Evolutionary conservation across 192 early-diverging fungal genomes (phyloP).

Genomic region (Coemansia sp.): DNA sequence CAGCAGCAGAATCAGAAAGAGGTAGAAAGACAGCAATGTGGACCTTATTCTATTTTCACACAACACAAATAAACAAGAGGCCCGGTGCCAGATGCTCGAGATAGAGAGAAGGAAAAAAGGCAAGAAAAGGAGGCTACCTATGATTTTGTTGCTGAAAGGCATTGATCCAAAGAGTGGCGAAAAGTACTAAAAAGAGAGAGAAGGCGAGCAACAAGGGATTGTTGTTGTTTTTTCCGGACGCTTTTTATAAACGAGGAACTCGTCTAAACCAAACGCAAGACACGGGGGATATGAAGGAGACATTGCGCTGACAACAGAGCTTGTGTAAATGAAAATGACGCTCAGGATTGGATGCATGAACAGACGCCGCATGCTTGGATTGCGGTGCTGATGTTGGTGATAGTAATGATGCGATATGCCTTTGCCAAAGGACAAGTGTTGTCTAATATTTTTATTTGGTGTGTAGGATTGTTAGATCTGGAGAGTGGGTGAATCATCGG

Average conservation of each 20-base stretch:
- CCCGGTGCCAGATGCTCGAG: slow-evolving; percentile 1
- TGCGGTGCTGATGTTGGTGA: neutral
- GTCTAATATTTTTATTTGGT: neutral
- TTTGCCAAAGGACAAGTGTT: neutral
- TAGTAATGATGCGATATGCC: neutral
- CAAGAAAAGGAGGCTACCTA: neutral
- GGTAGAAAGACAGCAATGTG: neutral
- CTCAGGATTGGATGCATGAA: slow-evolving; percentile 7
- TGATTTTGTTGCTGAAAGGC: slow-evolving; percentile 4
- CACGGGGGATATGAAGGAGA: neutral
- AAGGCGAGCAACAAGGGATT: neutral
- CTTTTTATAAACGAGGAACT: slow-evolving; percentile 1
- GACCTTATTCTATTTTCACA: neutral
- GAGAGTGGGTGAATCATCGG: neutral
- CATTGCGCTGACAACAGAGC: neutral
- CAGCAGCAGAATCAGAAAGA: neutral
- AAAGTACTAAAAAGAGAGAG: slow-evolving; percentile 4
- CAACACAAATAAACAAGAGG: neutral
- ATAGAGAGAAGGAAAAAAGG: neutral
- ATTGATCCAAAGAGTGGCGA: neutral
- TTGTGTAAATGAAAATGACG: neutral
- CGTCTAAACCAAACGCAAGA: neutral
- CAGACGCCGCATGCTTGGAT: neutral
- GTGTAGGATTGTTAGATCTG: slow-evolving; percentile 3
- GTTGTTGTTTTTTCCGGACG: neutral